These are phyloP conservation scores for Pelagomonas calceolata DNA, from an alignment of 108 stramenopile species.

Conservation along the genomic window DNA sequence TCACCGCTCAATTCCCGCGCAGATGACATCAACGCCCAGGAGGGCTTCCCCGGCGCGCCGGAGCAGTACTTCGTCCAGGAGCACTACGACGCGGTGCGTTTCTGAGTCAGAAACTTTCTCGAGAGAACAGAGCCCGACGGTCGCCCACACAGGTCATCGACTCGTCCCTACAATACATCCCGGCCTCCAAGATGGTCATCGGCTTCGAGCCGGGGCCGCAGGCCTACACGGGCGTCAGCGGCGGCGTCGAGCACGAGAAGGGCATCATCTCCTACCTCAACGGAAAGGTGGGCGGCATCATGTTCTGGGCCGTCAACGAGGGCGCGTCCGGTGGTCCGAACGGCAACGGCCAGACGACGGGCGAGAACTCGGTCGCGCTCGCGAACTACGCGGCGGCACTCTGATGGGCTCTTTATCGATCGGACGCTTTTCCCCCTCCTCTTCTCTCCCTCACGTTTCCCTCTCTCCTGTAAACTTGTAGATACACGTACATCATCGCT, in stretches of 20 bases:
- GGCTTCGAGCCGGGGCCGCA: background rate
- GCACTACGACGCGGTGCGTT: too few species aligned
- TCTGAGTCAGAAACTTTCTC: too few species aligned
- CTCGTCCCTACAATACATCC: background rate
- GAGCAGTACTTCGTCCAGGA: too few species aligned
- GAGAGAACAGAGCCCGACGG: too few species aligned
- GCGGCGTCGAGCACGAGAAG: background rate
- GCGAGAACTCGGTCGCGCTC: background rate
- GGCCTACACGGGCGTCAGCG: background rate
- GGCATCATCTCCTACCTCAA: background rate
- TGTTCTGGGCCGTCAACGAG: background rate
- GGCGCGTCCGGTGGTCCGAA: background rate
- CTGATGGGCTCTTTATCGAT: too few species aligned
- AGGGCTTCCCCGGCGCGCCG: background rate
- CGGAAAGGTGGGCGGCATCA: background rate
- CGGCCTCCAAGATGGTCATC: background rate
- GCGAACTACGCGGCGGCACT: background rate
- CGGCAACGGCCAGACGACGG: background rate
- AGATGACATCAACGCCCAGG: background rate
- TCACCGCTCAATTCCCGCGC: too few species aligned
- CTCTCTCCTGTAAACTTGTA: too few species aligned
- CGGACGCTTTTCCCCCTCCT: too few species aligned
- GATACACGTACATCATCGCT: too few species aligned
- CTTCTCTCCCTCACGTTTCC: too few species aligned
- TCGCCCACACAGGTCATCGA: too few species aligned